Evolutionary conservation across 2,329 filamentous ascomycete genomes (phyloP).

Genomic region (Xylariaceae sp.): DNA sequence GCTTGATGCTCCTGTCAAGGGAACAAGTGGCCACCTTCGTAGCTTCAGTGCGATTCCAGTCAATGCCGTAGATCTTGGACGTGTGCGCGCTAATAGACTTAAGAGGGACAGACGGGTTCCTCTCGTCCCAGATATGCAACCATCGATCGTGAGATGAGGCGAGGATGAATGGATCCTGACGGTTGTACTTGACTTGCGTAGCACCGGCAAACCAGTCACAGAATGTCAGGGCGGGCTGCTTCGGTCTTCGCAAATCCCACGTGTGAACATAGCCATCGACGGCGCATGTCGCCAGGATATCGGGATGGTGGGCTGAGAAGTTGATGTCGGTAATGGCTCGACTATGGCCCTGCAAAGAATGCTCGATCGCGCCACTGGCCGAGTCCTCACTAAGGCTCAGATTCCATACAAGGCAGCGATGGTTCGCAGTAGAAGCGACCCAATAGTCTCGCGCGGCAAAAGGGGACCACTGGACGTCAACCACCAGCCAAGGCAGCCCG

Average conservation of each 20-base stretch:
- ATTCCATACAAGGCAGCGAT: constrained; percentile 93
- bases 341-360: constrained; percentile 78
- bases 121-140: constrained; percentile 84
- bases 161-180: constrained; percentile 77
- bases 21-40: constrained; percentile 80
- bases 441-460: constrained; percentile 86
- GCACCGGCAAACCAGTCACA: constrained; percentile 92
- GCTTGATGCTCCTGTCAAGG: constrained; percentile 84
- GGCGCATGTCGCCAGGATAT: constrained; percentile 82
- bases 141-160: constrained; percentile 87
- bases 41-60: constrained; percentile 78
- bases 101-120: constrained; percentile 71
- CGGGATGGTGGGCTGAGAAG: constrained; percentile 88
- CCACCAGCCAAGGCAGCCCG: constrained; percentile 87
- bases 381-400: constrained; percentile 74
- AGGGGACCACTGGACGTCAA: constrained; percentile 95
- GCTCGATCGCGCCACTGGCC: constrained; percentile 66
- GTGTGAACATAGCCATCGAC: constrained; percentile 91
- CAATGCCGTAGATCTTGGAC: constrained; percentile 91
- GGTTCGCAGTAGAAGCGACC: constrained; percentile 91
- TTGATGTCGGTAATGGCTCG: constrained; percentile 95
- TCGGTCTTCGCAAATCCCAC: constrained; percentile 77
- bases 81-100: constrained; percentile 81
- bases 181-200: constrained; percentile 92
- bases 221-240: constrained; percentile 70